A percentile compares a stretch with the other conserved stretches of the same genome.
phyloP scores from a whole-genome alignment of 2,329 filamentous ascomycete species.

The Pseudogymnoascus sp. region DNA sequence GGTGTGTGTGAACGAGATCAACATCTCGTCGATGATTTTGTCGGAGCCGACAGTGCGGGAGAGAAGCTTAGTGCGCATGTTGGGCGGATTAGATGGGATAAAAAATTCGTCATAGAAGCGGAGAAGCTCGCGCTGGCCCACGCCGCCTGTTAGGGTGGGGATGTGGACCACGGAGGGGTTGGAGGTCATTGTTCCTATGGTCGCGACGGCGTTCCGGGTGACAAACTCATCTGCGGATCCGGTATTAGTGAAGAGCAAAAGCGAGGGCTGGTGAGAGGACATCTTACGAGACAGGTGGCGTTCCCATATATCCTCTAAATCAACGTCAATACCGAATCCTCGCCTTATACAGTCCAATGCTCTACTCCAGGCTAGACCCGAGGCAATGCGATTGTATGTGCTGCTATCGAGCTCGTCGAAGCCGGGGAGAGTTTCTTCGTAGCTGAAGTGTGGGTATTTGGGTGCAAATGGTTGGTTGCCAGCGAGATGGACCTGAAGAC shows the following conservation, averaged over 20 bases:
- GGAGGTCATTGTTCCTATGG: constrained; percentile 55
- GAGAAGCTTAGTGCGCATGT: constrained; percentile 52
- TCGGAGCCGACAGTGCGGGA: constrained; percentile 59
- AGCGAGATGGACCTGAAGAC: constrained; percentile 28
- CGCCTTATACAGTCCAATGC: constrained; percentile 51
- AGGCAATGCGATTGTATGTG: constrained; percentile 56
- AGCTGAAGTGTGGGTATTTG: constrained; percentile 10
- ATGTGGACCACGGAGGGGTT: constrained; percentile 63
- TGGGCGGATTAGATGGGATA: constrained; percentile 53
- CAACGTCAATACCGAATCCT: constrained; percentile 56
- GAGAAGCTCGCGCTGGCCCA: constrained; percentile 50
- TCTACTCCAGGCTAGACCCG: constrained; percentile 62
- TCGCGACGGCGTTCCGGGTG: constrained; percentile 48
- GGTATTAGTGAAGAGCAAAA: neutral
- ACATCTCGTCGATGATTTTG: constrained; percentile 57
- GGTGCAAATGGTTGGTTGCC: constrained; percentile 9
- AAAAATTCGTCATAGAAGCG: constrained; percentile 61
- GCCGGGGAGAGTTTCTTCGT: constrained; percentile 43
- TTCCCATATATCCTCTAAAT: constrained; percentile 59
- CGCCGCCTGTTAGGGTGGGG: constrained; percentile 57
- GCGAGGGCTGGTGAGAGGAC: neutral
- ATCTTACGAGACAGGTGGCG: constrained; percentile 54
- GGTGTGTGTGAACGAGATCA: constrained; percentile 51
- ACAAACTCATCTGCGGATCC: constrained; percentile 42
- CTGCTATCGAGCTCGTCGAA: constrained; percentile 67